Conservation (phyloP, 495 filamentous ascomycete genomes). For the Pyrenula aspistea region DNA sequence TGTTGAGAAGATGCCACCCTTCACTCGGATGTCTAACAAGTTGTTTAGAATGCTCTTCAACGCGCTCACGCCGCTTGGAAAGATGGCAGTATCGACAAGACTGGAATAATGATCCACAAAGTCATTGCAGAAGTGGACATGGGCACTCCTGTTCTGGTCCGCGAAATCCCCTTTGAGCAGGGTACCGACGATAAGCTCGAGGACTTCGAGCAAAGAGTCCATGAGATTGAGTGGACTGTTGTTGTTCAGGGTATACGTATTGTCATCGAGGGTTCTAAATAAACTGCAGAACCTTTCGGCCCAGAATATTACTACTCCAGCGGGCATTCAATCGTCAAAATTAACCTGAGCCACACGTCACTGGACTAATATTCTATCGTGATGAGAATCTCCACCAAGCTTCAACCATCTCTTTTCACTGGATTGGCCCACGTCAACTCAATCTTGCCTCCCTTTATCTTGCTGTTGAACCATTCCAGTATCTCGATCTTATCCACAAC, state of each 20-base stretch:
- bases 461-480: slow-evolving; percentile 39
- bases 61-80: slow-evolving; percentile 66
- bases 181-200: slow-evolving; percentile 50
- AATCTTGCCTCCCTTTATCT: slow-evolving; percentile 16
- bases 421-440: slow-evolving; percentile 3
- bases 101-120: slow-evolving; percentile 89
- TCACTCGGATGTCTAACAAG: not conserved
- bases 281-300: slow-evolving; percentile 5
- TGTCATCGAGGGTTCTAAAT: slow-evolving; percentile 33
- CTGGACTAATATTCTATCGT: too few species aligned
- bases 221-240: slow-evolving; percentile 54
- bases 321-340: too few species aligned
- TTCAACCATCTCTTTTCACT: too few species aligned
- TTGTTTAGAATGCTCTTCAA: slow-evolving; percentile 53
- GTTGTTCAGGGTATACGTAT: slow-evolving; percentile 58
- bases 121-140: slow-evolving; percentile 78
- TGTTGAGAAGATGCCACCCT: too few species aligned
- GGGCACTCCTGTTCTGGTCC: slow-evolving; percentile 60
- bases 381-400: too few species aligned
- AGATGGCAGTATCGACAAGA: slow-evolving; percentile 59
- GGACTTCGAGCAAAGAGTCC: slow-evolving; percentile 57
- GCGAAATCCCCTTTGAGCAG: slow-evolving; percentile 56
- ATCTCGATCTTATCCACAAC: slow-evolving; percentile 26
- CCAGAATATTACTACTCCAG: too few species aligned
- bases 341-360: too few species aligned